Evolutionary conservation across 495 filamentous ascomycete genomes (phyloP), one percentile per base, ranked within the genome.

Genomic region (Viridothelium virens): DNA sequence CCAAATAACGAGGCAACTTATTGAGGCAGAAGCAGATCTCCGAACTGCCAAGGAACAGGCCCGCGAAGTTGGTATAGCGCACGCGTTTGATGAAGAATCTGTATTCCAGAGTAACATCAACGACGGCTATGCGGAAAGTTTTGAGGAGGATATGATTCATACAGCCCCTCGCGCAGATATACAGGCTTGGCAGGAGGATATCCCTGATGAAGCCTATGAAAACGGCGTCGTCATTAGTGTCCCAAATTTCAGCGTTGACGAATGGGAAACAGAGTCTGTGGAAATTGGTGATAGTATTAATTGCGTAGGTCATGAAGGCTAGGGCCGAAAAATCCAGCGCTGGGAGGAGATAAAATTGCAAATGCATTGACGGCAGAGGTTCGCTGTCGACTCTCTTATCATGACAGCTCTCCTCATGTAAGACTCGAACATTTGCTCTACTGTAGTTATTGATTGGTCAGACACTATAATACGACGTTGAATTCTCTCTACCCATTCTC

Each of bases 201-300:
- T 44, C 16, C 16, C 16, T 5, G 48, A 9, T 3, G 53, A 59
- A 34, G 53, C 53, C 4, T 3, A 59, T 4, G 31, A 34, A 31
- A 14, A 18, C 9, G 25, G 5, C 36, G 53, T 10, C 5, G 53
- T 36, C 25, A 36, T 34, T 36, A 36, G 1, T 33, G 36, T 59
- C 0, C n/a, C 53, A 36, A 9, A 4, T 6, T 36, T 36, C 31
- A 31, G 36, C 7, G 7, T 3, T 36, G 14, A 9, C 2, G 53
- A 59, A 10, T 59, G 53, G 53, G 53, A 59, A 7, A 31, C 14
- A 6, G 0, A 18, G 3, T 1, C 2, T 34, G 53, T 59, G 5
- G 53, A 59, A 59, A 36, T 59, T 4, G 53, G 53, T 34, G 53
- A 59, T 36, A 59, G 53, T 59, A 14, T 59, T 0, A 59, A 4